Conservation (phyloP, 139 green algal genomes). For the Tetraselmis chui region DNA sequence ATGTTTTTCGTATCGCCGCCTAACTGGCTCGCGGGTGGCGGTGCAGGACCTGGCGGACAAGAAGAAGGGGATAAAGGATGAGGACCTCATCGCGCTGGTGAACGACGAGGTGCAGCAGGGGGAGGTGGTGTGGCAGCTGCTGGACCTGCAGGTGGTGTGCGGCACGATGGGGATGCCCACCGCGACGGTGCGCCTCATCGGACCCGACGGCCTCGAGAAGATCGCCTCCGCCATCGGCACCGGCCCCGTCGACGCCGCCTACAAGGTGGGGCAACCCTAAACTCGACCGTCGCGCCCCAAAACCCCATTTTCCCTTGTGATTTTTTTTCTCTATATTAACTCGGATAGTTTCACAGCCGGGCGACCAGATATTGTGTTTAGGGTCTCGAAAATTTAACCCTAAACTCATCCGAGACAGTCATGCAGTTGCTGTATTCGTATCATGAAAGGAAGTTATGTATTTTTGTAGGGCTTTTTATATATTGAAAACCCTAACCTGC, state of each 20-base stretch:
- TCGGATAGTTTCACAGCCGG: no score
- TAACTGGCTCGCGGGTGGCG: not conserved
- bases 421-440: no score
- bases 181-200: conserved; percentile 87
- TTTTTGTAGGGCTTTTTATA: no score
- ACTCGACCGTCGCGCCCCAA: conserved; percentile 41
- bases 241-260: conserved; percentile 90
- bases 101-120: conserved; percentile 80
- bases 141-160: conserved; percentile 92
- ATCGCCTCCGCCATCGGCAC: conserved; percentile 70
- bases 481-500: no score
- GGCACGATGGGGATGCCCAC: conserved; percentile 94
- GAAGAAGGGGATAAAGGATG: conserved; percentile 91
- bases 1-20: no score
- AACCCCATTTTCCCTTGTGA: no score
- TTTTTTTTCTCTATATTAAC: no score
- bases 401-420: no score
- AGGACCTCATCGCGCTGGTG: conserved; percentile 90
- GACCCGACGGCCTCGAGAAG: conserved; percentile 74
- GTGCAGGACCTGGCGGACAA: conserved; percentile 81
- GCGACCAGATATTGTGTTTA: no score
- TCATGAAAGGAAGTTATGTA: no score
- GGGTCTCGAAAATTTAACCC: no score
- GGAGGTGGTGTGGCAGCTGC: conserved; percentile 69
- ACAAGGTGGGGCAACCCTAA: no score